Evolutionary conservation across 306 rosid species (phyloP), one percentile per base, ranked within the genome.

Genomic region (Vachellia collinsii): DNA sequence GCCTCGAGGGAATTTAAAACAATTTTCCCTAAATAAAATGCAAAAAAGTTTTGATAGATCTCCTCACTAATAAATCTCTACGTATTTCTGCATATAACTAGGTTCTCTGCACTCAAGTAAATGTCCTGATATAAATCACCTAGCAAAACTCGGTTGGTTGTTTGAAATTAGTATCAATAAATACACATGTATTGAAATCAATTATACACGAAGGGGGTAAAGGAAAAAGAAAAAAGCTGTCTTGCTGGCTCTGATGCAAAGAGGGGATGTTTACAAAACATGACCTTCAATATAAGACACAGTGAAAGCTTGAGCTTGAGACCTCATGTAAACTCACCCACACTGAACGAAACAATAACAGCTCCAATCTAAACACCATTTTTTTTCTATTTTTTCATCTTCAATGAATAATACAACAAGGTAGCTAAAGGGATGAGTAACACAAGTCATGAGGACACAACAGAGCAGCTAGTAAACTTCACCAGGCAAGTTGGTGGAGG

Each of bases 391-490:
- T 66, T 58, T 59, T 44, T 83, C 38, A 48, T 67, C 75, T 65
- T 58, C 67, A 42, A 77, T 44, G 43, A 63, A 54, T 59, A 59
- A 23, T 59, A 59, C 65, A 59, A 59, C 65, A 59, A 59, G 70
- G 46, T 74, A 34, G 80, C 62, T 25, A 46, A 74, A 62, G 74
- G 29, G 75, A 79, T 70, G 59, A 81, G 34, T 54, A 76, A 70
- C 73, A 59, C 3, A 36, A 12, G 41, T 47, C 34, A 65, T 70
- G 71, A 74, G 71, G 25, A 59, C 69, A 56, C 34, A 43, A 67
- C 19, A 61, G 0, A 11, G 4, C 3, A 77, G 74, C 85, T 84
- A 92, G 83, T 81, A 89, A 83, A 74, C 94, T 88, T 91, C 93
- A 79, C 88, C 82, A 44, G 86, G 76, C 4, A 64, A 36, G 80